Conservation (phyloP, 306 rosid species). For the Malus fusca region DNA sequence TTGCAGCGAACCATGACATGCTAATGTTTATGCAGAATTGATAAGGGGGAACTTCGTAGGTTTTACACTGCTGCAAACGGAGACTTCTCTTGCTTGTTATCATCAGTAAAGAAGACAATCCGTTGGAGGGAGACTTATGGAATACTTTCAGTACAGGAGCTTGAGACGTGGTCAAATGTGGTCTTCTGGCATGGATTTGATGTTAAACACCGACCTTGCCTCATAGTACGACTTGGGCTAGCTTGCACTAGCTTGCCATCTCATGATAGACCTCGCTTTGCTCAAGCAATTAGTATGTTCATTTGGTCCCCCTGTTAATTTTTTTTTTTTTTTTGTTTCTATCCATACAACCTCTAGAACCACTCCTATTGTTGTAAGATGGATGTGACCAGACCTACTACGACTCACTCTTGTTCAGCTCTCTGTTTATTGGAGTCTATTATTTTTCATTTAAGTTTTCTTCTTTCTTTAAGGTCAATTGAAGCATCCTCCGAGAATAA, state of each 20-base stretch:
- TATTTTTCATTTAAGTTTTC: background rate
- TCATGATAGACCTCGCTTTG: slow-evolving; percentile 61
- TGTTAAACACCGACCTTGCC: slow-evolving; percentile 61
- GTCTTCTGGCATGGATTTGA: slow-evolving; percentile 86
- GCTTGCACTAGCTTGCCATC: slow-evolving; percentile 53
- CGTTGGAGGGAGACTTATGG: slow-evolving; percentile 67
- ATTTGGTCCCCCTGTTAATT: slow-evolving; percentile 5
- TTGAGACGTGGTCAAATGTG: slow-evolving; percentile 75
- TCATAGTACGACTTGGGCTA: slow-evolving; percentile 73
- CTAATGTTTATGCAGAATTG: slow-evolving; percentile 67
- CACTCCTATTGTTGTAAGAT: background rate
- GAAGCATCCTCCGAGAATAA: background rate
- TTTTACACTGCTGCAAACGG: slow-evolving; percentile 57
- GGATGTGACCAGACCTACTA: background rate
- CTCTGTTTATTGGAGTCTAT: background rate
- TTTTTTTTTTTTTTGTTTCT: background rate
- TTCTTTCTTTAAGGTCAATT: background rate
- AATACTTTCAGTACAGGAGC: slow-evolving; percentile 64
- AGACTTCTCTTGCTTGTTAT: slow-evolving; percentile 55
- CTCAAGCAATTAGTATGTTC: slow-evolving; percentile 75
- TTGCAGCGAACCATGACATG: slow-evolving; percentile 40
- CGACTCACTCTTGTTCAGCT: background rate
- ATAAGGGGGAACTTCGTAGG: slow-evolving; percentile 66
- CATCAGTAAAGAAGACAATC: slow-evolving; percentile 68
- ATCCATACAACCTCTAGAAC: background rate